These are phyloP conservation scores for Apiotrichum siamense DNA, from an alignment of 1,284 basidiomycete species.

Conservation along the genomic window DNA sequence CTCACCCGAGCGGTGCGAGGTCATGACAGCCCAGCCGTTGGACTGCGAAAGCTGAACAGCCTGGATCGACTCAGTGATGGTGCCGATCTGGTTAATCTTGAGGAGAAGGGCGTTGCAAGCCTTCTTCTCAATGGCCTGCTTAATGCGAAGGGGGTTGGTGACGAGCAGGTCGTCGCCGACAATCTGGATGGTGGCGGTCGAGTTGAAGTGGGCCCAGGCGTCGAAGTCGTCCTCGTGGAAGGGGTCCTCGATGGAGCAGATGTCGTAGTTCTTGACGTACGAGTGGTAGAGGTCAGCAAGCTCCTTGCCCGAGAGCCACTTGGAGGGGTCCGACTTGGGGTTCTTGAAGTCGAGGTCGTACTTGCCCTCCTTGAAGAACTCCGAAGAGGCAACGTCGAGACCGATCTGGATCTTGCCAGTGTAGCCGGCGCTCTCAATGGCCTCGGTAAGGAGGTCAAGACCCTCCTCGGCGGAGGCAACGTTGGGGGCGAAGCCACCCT, in stretches of 20 bases:
- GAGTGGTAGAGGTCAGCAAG: constrained; percentile 89
- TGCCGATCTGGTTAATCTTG: constrained; percentile 99
- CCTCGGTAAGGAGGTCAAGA: constrained; percentile 89
- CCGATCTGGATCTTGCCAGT: constrained; percentile 98
- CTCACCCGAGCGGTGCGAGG: constrained; percentile 97
- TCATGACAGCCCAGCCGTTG: constrained; percentile 98
- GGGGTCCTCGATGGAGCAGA: constrained; percentile 96
- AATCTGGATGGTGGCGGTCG: constrained; percentile 57
- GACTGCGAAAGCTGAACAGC: constrained; percentile 89
- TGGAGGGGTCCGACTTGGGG: constrained; percentile 94
- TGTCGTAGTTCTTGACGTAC: constrained; percentile 87
- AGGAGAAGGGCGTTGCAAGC: constrained; percentile 97
- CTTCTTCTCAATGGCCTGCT: constrained; percentile 99
- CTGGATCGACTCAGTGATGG: constrained; percentile 89
- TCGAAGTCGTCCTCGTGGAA: constrained; percentile 99
- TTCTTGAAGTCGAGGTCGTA: constrained; percentile 98
- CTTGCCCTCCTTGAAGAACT: constrained; percentile 99
- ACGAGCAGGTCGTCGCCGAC: constrained; percentile 98
- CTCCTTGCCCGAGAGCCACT: constrained; percentile 89
- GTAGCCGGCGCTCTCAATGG: constrained; percentile 96
- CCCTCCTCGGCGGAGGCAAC: constrained; percentile 95
- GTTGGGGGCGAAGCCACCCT: constrained; percentile 99
- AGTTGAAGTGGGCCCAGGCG: constrained; percentile 90
- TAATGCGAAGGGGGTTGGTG: constrained; percentile 96
- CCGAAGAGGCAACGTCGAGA: constrained; percentile 97